A percentile compares a stretch with the other conserved stretches of the same genome.
Evolutionary conservation across 176 grass and related monocot genomes (phyloP).

Genomic region (Aegilops tauschii): DNA sequence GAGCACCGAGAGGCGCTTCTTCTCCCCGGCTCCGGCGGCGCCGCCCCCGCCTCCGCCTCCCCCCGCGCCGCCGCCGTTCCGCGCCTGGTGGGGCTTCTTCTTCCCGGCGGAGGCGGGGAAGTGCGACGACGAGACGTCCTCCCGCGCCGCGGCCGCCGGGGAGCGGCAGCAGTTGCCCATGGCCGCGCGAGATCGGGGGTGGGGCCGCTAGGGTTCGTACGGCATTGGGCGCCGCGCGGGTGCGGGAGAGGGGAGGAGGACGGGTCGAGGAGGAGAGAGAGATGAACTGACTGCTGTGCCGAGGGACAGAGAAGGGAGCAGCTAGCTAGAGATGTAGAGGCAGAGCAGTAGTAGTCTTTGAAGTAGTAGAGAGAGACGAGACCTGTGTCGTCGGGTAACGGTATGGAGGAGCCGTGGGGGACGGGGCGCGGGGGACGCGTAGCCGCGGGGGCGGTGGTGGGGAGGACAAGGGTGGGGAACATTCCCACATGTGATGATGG

Average conservation of each 20-base stretch:
- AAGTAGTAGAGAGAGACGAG: slow-evolving; percentile 2
- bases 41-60: slow-evolving; percentile 2
- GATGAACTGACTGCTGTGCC: not conserved
- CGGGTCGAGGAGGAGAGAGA: no score
- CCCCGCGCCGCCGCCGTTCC: slow-evolving; percentile 28
- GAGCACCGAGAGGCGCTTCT: slow-evolving; percentile 79
- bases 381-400: slow-evolving; percentile 83
- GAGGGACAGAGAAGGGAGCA: not conserved
- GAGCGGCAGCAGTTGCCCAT: slow-evolving; percentile 99
- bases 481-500: slow-evolving; percentile 33
- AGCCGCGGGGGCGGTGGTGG: not conserved
- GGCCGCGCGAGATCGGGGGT: slow-evolving; percentile 42
- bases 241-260: not conserved
- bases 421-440: slow-evolving; percentile 35
- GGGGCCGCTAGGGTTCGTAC: slow-evolving; percentile 52
- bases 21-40: slow-evolving; percentile 13
- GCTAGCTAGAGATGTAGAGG: slow-evolving; percentile 41
- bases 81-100: slow-evolving; percentile 71
- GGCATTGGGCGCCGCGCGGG: slow-evolving; percentile 42
- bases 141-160: slow-evolving; percentile 77
- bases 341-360: not conserved
- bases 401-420: slow-evolving; percentile 22
- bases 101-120: slow-evolving; percentile 57
- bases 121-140: slow-evolving; percentile 79
- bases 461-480: not conserved